These are phyloP conservation scores for Cordia subcordata DNA, from an alignment of 257 asterid genomes.

Conservation along the genomic window DNA sequence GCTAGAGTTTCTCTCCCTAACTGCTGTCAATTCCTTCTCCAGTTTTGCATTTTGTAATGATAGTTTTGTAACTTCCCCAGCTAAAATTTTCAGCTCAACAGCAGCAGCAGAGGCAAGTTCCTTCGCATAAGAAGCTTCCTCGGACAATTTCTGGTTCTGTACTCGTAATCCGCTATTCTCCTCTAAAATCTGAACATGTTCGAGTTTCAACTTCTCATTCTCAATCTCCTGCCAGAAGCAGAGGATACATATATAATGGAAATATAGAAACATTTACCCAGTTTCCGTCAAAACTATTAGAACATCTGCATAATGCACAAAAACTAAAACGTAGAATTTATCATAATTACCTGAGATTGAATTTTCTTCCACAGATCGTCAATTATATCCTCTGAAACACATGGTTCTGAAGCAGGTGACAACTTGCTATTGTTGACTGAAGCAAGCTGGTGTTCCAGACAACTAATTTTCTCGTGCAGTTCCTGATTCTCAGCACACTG, in stretches of 20 bases:
- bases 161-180: constrained; percentile 82
- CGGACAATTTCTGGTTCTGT: constrained; percentile 82
- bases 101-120: constrained; percentile 99
- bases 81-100: constrained; percentile 78
- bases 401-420: constrained; percentile 35
- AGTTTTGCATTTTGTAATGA: constrained; percentile 73
- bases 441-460: constrained; percentile 68
- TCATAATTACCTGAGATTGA: constrained; percentile 65
- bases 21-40: constrained; percentile 67
- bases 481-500: constrained; percentile 81
- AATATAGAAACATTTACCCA: background rate
- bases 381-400: constrained; percentile 46
- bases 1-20: constrained; percentile 59
- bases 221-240: constrained; percentile 66
- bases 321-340: background rate
- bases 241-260: background rate
- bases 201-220: constrained; percentile 72
- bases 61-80: constrained; percentile 90
- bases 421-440: constrained; percentile 36
- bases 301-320: background rate
- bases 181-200: constrained; percentile 66
- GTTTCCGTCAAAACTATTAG: background rate
- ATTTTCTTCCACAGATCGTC: constrained; percentile 66
- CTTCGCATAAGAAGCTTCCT: constrained; percentile 95
- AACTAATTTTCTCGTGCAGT: constrained; percentile 48